Evolutionary conservation across 1,139 yeast species (phyloP).

Genomic region (Pichia sp.): DNA sequence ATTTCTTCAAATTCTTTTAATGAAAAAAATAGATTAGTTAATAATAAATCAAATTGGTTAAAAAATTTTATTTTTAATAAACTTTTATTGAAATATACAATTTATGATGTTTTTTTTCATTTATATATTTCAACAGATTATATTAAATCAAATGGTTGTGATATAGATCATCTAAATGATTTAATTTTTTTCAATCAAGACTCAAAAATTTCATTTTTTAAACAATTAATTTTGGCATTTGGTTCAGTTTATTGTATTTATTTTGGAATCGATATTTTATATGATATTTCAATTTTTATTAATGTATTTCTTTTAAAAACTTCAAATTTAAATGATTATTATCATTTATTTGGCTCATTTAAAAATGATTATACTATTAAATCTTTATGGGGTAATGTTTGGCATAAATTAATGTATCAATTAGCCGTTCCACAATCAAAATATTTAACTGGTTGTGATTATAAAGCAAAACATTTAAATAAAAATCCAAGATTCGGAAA

Average conservation of each 20-base stretch:
- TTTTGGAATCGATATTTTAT: constrained; percentile 13
- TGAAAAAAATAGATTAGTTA: too few relatives aligned
- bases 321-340: constrained; percentile 8
- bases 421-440: constrained; percentile 16
- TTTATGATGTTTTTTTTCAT: constrained; percentile 13
- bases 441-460: constrained; percentile 5
- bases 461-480: constrained; percentile 2
- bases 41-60: constrained; percentile 1
- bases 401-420: constrained; percentile 20
- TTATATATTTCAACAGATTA: constrained; percentile 12
- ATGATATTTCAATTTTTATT: constrained; percentile 4
- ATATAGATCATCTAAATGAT: constrained; percentile 3
- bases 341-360: constrained; percentile 15
- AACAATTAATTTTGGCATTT: constrained; percentile 10
- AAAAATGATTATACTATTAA: constrained; percentile 12
- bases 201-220: constrained; percentile 9
- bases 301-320: constrained; percentile 2
- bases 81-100: constrained; percentile 4
- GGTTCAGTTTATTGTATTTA: constrained; percentile 13
- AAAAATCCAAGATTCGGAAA: constrained; percentile 1
- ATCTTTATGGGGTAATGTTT: constrained; percentile 17
- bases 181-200: constrained; percentile 6
- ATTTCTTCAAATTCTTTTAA: background rate
- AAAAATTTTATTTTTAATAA: constrained; percentile 1
- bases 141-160: constrained; percentile 16